Evolutionary conservation across 176 grass and related monocot genomes (phyloP), one percentile per base, ranked within the genome.

Genomic region (Oryza officinalis): DNA sequence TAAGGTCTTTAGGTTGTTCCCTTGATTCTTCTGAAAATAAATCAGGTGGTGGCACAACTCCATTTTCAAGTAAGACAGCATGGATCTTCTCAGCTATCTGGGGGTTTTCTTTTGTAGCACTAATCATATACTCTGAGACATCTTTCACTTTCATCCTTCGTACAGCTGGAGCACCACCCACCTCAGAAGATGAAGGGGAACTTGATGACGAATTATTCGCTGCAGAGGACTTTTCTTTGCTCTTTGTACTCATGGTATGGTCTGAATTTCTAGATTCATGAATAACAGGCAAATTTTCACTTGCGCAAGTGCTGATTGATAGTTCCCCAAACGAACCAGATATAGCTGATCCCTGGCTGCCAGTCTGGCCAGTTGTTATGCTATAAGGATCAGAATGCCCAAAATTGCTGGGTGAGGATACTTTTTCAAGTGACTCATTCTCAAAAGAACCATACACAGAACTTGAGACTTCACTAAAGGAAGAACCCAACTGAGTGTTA

Each of bases 61-160:
- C 97, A 90, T 80, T 99, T 96, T 99, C 97, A 74, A 99, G 75
- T 79, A 99, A 87, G 44, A 96, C 93, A 84, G 94, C 91, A 77
- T 99, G 91, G 66, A 99, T 92, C 71, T 92, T 99, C 74, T 99
- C 93, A 78, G 97, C 97, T 89, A 99, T 88, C 81, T 92, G 81
- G 10, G 96, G 93, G 23, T 96, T 99, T 74, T 99, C 93, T 89
- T 99, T 99, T 68, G 97, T 93, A 79, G 97, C 97, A 76, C 94
- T 92, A 84, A 99, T 99, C 97, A 99, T 99, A 89, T 99, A 99
- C 52, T 99, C 89, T 13, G 97, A 99, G 22, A 99, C 93, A 94
- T 96, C 89, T 77, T 99, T 94, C 50, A 99, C 93, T 87, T 94
- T 99, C 78, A 83, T 96, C 69, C 91, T 94, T 30, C 88, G 78